Evolutionary conservation across 2,329 filamentous ascomycete species (phyloP).

Genomic region (Alternaria conjuncta): DNA sequence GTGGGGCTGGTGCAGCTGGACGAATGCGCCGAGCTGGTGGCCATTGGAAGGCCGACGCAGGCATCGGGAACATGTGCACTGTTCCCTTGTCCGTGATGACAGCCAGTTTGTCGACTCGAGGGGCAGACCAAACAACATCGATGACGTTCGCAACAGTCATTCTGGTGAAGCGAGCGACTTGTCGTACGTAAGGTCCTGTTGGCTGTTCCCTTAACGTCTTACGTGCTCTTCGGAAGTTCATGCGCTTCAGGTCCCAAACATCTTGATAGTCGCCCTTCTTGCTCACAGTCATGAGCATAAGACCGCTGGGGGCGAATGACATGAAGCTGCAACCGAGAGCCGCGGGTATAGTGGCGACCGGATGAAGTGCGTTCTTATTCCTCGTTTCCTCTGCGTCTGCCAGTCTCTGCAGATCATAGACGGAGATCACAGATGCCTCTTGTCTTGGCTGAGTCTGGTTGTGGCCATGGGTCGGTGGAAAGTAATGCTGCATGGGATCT

Average conservation of each 20-base stretch:
- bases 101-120: conserved; percentile 80
- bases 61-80: conserved; percentile 88
- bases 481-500: conserved; percentile 60
- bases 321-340: conserved; percentile 80
- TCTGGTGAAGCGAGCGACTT: conserved; percentile 86
- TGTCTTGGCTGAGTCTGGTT: conserved; percentile 58
- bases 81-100: conserved; percentile 96
- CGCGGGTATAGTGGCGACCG: conserved; percentile 73
- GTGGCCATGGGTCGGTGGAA: conserved; percentile 78
- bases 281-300: conserved; percentile 79
- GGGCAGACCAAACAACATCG: conserved; percentile 85
- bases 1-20: conserved; percentile 29
- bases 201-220: conserved; percentile 39
- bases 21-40: conserved; percentile 68
- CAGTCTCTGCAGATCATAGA: conserved; percentile 72
- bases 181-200: conserved; percentile 66
- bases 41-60: conserved; percentile 83
- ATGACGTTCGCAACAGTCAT: conserved; percentile 92
- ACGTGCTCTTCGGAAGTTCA: conserved; percentile 53
- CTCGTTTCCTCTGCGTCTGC: conserved; percentile 55
- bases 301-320: conserved; percentile 76
- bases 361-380: conserved; percentile 61
- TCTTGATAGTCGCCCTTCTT: conserved; percentile 83
- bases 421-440: conserved; percentile 76
- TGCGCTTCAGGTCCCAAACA: conserved; percentile 78